phyloP scores from a whole-genome alignment of 2,329 filamentous ascomycete species.

The Penicillium paneum region DNA sequence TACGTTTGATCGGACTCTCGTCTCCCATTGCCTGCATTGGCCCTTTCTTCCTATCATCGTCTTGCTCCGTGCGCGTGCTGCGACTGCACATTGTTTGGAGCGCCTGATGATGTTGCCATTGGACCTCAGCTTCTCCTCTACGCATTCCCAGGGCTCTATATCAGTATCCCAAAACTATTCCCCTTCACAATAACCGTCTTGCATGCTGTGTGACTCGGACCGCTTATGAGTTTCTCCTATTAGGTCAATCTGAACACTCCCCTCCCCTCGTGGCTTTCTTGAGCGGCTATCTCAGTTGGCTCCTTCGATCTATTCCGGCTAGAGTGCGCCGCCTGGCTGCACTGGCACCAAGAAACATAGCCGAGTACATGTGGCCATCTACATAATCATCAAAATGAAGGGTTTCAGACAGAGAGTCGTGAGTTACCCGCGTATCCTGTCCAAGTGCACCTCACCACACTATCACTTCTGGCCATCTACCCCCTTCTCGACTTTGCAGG shows the following conservation, averaged over 20 bases:
- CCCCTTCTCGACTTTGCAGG: constrained; percentile 23
- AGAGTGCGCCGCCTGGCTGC: constrained; percentile 36
- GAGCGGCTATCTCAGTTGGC: constrained; percentile 21
- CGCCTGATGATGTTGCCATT: constrained; percentile 14
- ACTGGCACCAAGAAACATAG: constrained; percentile 31
- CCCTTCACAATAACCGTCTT: neutral
- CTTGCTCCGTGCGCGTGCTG: constrained; percentile 26
- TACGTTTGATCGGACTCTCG: constrained; percentile 10
- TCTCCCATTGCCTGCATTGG: constrained; percentile 4
- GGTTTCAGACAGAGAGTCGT: constrained; percentile 97
- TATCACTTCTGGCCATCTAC: constrained; percentile 24
- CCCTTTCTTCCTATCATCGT: constrained; percentile 10
- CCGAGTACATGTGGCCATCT: constrained; percentile 38
- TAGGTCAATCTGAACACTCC: constrained; percentile 33
- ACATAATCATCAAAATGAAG: constrained; percentile 70
- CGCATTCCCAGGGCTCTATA: neutral
- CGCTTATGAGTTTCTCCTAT: constrained; percentile 29
- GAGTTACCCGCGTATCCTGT: constrained; percentile 47
- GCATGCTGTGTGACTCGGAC: constrained; percentile 17
- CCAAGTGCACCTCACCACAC: constrained; percentile 22
- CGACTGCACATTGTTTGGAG: constrained; percentile 16
- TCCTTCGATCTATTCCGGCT: constrained; percentile 30
- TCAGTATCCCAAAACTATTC: neutral
- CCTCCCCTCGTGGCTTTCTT: constrained; percentile 24
- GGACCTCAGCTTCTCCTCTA: neutral